Evolutionary conservation across 2,329 filamentous ascomycete species (phyloP).

Genomic region (Coniochaeta ligniaria): DNA sequence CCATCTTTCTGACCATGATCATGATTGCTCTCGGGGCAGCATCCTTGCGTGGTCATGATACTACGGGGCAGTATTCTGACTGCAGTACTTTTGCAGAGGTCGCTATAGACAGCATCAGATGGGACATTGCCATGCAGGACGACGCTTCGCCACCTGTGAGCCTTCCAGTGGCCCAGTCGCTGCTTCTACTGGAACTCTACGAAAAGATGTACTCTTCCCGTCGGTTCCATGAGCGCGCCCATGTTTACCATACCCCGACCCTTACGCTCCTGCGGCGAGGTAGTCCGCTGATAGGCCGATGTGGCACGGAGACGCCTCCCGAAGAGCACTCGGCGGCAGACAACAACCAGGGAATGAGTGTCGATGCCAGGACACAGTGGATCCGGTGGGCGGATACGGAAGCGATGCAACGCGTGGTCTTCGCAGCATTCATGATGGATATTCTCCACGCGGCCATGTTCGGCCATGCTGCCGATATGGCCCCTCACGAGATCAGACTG

Average conservation of each 20-base stretch:
- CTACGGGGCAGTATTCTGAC: slow-evolving; percentile 38
- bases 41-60: slow-evolving; percentile 62
- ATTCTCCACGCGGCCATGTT: slow-evolving; percentile 89
- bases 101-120: slow-evolving; percentile 66
- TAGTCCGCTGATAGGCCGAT: slow-evolving; percentile 75
- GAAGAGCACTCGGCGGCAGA: slow-evolving; percentile 40
- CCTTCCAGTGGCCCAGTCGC: slow-evolving; percentile 80
- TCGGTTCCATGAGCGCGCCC: slow-evolving; percentile 75
- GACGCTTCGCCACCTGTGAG: slow-evolving; percentile 80
- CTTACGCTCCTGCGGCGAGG: slow-evolving; percentile 79
- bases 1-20: slow-evolving; percentile 67
- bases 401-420: slow-evolving; percentile 78
- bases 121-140: slow-evolving; percentile 75
- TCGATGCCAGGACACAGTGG: slow-evolving; percentile 58
- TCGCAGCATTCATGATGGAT: slow-evolving; percentile 84
- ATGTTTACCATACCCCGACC: slow-evolving; percentile 84
- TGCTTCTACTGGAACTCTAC: slow-evolving; percentile 78
- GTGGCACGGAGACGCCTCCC: slow-evolving; percentile 71
- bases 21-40: slow-evolving; percentile 82
- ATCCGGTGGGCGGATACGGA: slow-evolving; percentile 84
- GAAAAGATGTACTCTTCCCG: slow-evolving; percentile 89
- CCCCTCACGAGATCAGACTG: slow-evolving; percentile 80
- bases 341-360: slow-evolving; percentile 16
- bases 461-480: slow-evolving; percentile 84
- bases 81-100: slow-evolving; percentile 45